Conservation (phyloP, 352 stramenopile species). For the Globisporangium iwayamae region DNA sequence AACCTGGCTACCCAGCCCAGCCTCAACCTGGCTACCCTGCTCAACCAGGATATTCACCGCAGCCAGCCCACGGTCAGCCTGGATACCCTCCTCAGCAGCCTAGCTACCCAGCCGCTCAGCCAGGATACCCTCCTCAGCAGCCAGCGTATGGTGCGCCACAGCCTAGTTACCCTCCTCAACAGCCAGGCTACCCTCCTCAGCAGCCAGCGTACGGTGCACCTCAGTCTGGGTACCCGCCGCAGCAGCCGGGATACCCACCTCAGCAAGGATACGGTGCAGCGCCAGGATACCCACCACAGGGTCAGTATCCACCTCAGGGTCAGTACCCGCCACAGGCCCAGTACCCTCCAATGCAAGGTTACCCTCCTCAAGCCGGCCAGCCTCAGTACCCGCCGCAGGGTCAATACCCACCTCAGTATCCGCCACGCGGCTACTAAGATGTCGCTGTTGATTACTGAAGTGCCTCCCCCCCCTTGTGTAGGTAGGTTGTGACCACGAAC, state of each 20-base stretch:
- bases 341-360: slow-evolving; percentile 29
- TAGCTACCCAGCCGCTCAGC: slow-evolving; percentile 7
- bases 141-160: slow-evolving; percentile 19
- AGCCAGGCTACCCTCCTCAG: slow-evolving; percentile 21
- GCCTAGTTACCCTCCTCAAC: slow-evolving; percentile 27
- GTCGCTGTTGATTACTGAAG: neutral
- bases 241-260: slow-evolving; percentile 6
- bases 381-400: slow-evolving; percentile 24
- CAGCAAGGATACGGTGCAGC: neutral
- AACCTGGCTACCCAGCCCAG: slow-evolving; percentile 24
- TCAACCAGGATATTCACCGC: slow-evolving; percentile 20
- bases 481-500: neutral
- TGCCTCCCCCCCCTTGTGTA: neutral
- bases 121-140: slow-evolving; percentile 24
- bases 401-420: slow-evolving; percentile 31
- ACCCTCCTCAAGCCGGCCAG: slow-evolving; percentile 20
- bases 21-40: slow-evolving; percentile 22
- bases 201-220: slow-evolving; percentile 9
- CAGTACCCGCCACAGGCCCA: slow-evolving; percentile 23
- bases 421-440: slow-evolving; percentile 18
- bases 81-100: slow-evolving; percentile 26
- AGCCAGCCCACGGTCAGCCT: slow-evolving; percentile 16
- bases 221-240: slow-evolving; percentile 17
- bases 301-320: slow-evolving; percentile 12
- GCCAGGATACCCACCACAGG: slow-evolving; percentile 20